phyloP scores from a whole-genome alignment of 352 stramenopile genomes.

The Nannochloropsis limnetica region DNA sequence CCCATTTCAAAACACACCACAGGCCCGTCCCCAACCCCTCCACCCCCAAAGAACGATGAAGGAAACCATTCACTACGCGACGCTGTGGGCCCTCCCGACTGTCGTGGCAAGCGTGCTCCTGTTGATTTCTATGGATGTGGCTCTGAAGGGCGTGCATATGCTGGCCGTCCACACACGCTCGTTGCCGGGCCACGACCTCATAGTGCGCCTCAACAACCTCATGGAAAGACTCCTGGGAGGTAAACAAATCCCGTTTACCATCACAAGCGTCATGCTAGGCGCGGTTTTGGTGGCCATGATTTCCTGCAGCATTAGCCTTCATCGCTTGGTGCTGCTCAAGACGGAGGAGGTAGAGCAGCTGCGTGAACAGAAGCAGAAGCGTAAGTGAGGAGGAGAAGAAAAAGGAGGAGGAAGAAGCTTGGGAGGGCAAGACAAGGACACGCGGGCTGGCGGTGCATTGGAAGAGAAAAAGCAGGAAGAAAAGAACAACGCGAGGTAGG shows the following conservation, averaged over 20 bases:
- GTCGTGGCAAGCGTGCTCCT: slow-evolving; percentile 5
- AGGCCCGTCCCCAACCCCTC: background rate
- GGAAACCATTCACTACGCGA: slow-evolving; percentile 7
- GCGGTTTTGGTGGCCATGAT: slow-evolving; percentile 22
- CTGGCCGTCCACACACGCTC: background rate
- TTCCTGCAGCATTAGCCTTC: background rate
- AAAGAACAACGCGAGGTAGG: background rate
- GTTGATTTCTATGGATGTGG: background rate
- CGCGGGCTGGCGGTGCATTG: background rate
- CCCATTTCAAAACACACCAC: background rate
- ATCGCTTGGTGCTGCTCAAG: slow-evolving; percentile 3
- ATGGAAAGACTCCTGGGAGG: background rate
- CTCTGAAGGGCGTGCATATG: background rate
- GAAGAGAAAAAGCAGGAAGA: background rate
- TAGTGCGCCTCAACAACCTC: background rate
- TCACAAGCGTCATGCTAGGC: slow-evolving; percentile 18
- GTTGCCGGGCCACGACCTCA: background rate
- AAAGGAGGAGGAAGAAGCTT: background rate
- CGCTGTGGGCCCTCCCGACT: background rate
- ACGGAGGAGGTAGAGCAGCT: background rate
- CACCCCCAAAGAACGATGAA: background rate
- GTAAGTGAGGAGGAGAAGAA: background rate
- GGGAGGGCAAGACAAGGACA: background rate
- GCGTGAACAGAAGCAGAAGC: background rate
- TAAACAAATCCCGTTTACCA: slow-evolving; percentile 13